Conservation (phyloP, 495 filamentous ascomycete species). For the Talaromyces stipitatus region DNA sequence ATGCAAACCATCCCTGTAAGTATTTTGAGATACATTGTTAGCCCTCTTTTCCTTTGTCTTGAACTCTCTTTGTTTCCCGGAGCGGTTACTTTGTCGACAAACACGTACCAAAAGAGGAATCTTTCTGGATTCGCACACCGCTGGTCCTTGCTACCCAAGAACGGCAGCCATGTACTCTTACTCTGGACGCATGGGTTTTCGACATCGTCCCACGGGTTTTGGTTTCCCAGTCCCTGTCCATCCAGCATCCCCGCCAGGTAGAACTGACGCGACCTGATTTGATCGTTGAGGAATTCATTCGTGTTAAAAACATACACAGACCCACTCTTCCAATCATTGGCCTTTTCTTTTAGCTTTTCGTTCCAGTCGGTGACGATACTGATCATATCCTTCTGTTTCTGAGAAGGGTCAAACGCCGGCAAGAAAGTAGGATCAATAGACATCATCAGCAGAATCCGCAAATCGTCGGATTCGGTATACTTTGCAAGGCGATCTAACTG, state of each 20-base stretch:
- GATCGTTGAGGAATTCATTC: constrained; percentile 41
- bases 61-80: constrained; percentile 4
- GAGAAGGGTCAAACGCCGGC: constrained; percentile 28
- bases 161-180: constrained; percentile 22
- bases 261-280: constrained; percentile 38
- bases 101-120: constrained; percentile 45
- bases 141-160: constrained; percentile 26
- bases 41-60: neutral
- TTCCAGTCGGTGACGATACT: constrained; percentile 40
- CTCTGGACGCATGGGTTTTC: constrained; percentile 27
- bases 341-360: constrained; percentile 28
- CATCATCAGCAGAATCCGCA: constrained; percentile 42
- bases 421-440: constrained; percentile 45
- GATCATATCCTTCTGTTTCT: constrained; percentile 35
- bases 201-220: constrained; percentile 35
- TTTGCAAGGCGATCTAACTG: constrained; percentile 32
- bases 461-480: constrained; percentile 26
- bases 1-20: constrained; percentile 44
- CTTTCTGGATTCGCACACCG: constrained; percentile 37
- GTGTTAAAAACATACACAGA: constrained; percentile 43
- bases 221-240: constrained; percentile 29
- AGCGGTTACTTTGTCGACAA: neutral
- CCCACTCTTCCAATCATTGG: constrained; percentile 32
- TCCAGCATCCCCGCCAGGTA: constrained; percentile 35
- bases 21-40: neutral